phyloP scores from a whole-genome alignment of 2,329 filamentous ascomycete species.

The Mariannaea sp. region DNA sequence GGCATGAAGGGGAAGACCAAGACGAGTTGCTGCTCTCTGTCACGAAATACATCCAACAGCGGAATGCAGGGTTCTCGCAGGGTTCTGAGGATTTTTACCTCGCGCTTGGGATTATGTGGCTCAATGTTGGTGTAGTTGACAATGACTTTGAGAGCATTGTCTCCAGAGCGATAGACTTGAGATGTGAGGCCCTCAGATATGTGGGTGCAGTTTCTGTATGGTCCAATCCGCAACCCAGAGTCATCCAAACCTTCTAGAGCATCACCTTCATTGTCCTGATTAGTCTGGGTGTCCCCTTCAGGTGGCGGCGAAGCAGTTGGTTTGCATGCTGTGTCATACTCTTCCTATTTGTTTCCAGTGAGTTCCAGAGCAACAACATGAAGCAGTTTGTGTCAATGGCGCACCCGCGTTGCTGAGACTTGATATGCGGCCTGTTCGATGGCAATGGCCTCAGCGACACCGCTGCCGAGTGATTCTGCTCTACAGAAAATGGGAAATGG shows the following conservation, averaged over 20 bases:
- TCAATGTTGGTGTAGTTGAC: constrained; percentile 71
- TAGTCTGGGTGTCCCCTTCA: constrained; percentile 8
- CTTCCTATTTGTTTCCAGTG: constrained; percentile 54
- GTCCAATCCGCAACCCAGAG: constrained; percentile 55
- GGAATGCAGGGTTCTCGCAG: constrained; percentile 64
- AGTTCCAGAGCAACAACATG: constrained; percentile 22
- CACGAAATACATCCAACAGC: constrained; percentile 74
- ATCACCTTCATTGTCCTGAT: not conserved
- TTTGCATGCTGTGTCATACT: constrained; percentile 57
- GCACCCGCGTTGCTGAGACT: constrained; percentile 61
- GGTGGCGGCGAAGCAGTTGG: constrained; percentile 22
- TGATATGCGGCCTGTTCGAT: constrained; percentile 69
- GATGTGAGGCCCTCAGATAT: constrained; percentile 77
- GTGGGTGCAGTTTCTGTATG: constrained; percentile 58
- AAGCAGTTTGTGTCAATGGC: constrained; percentile 30
- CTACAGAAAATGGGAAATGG: constrained; percentile 25
- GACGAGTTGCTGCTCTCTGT: constrained; percentile 72
- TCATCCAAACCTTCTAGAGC: constrained; percentile 10
- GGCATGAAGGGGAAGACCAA: constrained; percentile 86
- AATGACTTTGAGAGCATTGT: constrained; percentile 82
- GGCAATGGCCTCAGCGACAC: constrained; percentile 58
- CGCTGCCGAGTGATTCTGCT: constrained; percentile 38
- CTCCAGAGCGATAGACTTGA: constrained; percentile 73
- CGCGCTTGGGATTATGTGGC: constrained; percentile 82
- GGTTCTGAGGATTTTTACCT: constrained; percentile 72